A percentile compares a stretch with the other conserved stretches of the same genome.
Evolutionary conservation across 345 rosid genomes (phyloP).

Genomic region (Populus euphratica): DNA sequence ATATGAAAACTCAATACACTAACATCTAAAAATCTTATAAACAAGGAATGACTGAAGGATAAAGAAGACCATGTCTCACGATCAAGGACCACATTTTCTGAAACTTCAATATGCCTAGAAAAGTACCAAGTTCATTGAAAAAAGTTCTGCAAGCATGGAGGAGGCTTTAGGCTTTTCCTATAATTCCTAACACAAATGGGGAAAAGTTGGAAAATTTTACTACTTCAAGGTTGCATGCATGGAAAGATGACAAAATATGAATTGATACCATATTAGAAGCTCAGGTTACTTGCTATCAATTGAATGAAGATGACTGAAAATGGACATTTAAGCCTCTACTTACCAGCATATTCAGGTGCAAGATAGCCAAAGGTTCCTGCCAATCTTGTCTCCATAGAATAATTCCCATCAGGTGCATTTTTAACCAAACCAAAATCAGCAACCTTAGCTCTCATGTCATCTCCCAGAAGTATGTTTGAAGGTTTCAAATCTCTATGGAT

Average conservation of each 20-base stretch:
- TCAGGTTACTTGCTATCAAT: background rate
- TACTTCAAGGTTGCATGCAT: background rate
- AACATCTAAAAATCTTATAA: background rate
- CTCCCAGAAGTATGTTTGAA: slow-evolving; percentile 80
- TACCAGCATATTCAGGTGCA: slow-evolving; percentile 97
- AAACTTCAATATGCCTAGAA: background rate
- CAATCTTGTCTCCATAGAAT: slow-evolving; percentile 81
- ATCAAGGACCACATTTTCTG: background rate
- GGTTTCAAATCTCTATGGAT: slow-evolving; percentile 91
- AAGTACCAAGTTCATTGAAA: background rate
- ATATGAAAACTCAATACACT: background rate
- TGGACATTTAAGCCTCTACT: slow-evolving; percentile 14
- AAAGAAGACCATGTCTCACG: background rate
- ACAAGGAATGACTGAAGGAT: background rate
- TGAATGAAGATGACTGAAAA: background rate
- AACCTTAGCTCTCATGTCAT: slow-evolving; percentile 93
- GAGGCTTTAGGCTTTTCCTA: background rate
- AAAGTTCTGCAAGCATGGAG: background rate
- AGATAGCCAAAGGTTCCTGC: slow-evolving; percentile 98
- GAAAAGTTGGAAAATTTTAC: background rate
- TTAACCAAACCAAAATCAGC: slow-evolving; percentile 92
- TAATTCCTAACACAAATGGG: background rate
- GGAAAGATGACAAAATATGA: background rate
- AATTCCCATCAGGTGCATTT: slow-evolving; percentile 79
- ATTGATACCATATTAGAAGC: background rate